Percentiles rank a stretch among this genome's conserved stretches.
Conservation (phyloP, 2,329 filamentous ascomycete genomes). For the Torrubiellomyces zombiae region DNA sequence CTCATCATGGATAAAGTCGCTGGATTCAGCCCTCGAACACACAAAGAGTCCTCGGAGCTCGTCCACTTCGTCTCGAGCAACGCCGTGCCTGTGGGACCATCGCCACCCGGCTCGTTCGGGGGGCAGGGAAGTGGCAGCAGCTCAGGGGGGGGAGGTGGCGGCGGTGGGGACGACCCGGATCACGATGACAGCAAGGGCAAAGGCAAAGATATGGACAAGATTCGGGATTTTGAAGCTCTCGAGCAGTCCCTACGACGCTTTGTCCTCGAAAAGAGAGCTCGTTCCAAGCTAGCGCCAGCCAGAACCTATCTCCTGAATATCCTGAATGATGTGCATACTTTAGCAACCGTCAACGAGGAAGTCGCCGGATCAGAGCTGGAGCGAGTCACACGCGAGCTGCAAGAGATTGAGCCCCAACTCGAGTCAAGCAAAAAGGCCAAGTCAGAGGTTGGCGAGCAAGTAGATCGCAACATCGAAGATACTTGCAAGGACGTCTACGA, state of each 20-base stretch:
- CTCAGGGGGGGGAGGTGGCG: slow-evolving; percentile 35
- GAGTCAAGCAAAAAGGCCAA: slow-evolving; percentile 72
- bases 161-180: slow-evolving; percentile 35
- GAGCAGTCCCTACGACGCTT: slow-evolving; percentile 83
- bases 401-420: slow-evolving; percentile 68
- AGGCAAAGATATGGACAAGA: slow-evolving; percentile 75
- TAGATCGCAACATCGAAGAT: slow-evolving; percentile 68
- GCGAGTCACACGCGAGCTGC: slow-evolving; percentile 63
- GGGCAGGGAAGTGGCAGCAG: slow-evolving; percentile 35
- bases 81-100: slow-evolving; percentile 60
- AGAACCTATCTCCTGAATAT: slow-evolving; percentile 93
- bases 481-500: slow-evolving; percentile 77
- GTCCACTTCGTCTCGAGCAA: slow-evolving; percentile 98
- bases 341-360: slow-evolving; percentile 76
- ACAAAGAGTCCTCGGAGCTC: slow-evolving; percentile 80
- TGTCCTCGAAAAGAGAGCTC: slow-evolving; percentile 85
- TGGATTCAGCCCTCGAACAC: slow-evolving; percentile 76
- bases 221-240: slow-evolving; percentile 75
- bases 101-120: slow-evolving; percentile 36
- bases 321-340: slow-evolving; percentile 65
- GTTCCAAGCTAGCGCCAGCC: slow-evolving; percentile 88
- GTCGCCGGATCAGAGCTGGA: slow-evolving; percentile 75
- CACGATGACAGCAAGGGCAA: slow-evolving; percentile 52
- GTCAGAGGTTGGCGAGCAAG: slow-evolving; percentile 60
- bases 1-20: slow-evolving; percentile 84